A percentile compares a stretch with the other conserved stretches of the same genome.
Conservation (phyloP, 805 yeast genomes). For the Wickerhamomyces mucosus region DNA sequence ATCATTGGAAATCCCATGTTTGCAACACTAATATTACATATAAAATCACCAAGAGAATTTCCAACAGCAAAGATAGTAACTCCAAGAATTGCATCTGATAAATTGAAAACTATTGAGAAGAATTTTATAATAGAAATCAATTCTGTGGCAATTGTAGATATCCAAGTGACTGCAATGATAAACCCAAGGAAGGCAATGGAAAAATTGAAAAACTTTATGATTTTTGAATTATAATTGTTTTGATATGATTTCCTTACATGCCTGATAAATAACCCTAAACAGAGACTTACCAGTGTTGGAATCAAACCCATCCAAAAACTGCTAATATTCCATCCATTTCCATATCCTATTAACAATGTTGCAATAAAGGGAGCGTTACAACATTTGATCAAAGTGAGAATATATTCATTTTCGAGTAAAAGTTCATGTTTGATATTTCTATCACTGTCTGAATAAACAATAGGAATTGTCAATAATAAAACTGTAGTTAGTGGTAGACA, state of each 20-base stretch:
- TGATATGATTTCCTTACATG: conserved; percentile 1
- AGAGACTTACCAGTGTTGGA: conserved; percentile 3
- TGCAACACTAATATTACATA: conserved; percentile 77
- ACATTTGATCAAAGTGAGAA: conserved; percentile 22
- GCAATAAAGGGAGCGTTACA: conserved; percentile 21
- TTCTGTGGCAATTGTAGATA: conserved; percentile 35
- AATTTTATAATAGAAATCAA: conserved; percentile 60
- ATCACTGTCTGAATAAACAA: conserved; percentile 18
- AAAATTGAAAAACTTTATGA: conserved; percentile 1
- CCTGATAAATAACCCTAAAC: conserved; percentile 1
- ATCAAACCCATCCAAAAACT: conserved; percentile 1
- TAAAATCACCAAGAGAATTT: conserved; percentile 83
- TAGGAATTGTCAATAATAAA: conserved; percentile 28
- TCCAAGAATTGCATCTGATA: conserved; percentile 79
- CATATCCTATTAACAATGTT: conserved; percentile 8
- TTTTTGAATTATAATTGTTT: not conserved
- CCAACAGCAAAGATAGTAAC: conserved; percentile 89
- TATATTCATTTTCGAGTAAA: conserved; percentile 12
- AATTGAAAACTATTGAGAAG: conserved; percentile 44
- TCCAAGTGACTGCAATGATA: conserved; percentile 58
- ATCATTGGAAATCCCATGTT: conserved; percentile 79
- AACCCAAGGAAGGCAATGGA: conserved; percentile 47
- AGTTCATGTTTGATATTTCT: conserved; percentile 13
- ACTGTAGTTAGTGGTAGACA: conserved; percentile 26
- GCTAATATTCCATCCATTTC: conserved; percentile 1